Percentiles rank a stretch among this genome's conserved stretches.
Evolutionary conservation across 2,329 filamentous ascomycete species (phyloP).

Genomic region (Penicillium sp.): DNA sequence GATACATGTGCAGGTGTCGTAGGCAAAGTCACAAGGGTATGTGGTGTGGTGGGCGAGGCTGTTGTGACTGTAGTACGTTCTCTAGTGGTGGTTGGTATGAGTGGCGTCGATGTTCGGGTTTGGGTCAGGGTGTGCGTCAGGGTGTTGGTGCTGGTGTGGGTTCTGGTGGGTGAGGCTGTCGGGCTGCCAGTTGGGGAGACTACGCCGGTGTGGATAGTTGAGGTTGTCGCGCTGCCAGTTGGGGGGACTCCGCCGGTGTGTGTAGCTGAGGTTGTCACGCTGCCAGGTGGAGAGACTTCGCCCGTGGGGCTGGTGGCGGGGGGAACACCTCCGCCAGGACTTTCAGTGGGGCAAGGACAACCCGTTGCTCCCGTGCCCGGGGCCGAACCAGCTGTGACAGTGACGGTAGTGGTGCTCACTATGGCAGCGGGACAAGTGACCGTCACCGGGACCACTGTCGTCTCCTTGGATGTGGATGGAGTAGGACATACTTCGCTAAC

Average conservation of each 20-base stretch:
- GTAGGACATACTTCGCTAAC: not conserved
- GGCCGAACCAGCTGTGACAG: not conserved
- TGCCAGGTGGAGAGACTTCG: not conserved
- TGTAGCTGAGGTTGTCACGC: not conserved
- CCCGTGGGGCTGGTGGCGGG: not conserved
- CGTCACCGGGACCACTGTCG: conserved; percentile 3
- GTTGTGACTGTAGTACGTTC: not conserved
- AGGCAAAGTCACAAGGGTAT: conserved; percentile 1
- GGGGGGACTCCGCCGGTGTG: not conserved
- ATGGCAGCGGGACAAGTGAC: conserved; percentile 1
- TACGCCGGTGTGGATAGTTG: not conserved
- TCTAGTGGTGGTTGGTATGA: not conserved
- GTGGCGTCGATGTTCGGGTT: conserved; percentile 3
- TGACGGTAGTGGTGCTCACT: conserved; percentile 4
- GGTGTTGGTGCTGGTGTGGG: not conserved
- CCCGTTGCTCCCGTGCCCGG: not conserved
- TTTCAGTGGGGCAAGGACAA: conserved; percentile 1
- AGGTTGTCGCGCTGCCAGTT: not conserved
- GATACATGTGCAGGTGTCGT: not conserved
- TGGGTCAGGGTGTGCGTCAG: not conserved
- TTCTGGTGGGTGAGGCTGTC: not conserved
- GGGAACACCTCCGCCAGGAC: not conserved
- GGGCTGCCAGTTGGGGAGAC: not conserved
- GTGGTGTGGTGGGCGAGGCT: not conserved
- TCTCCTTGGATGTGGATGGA: not conserved